Evolutionary conservation across 1,284 basidiomycete genomes (phyloP).

Genomic region (Boletus nobilissimus): DNA sequence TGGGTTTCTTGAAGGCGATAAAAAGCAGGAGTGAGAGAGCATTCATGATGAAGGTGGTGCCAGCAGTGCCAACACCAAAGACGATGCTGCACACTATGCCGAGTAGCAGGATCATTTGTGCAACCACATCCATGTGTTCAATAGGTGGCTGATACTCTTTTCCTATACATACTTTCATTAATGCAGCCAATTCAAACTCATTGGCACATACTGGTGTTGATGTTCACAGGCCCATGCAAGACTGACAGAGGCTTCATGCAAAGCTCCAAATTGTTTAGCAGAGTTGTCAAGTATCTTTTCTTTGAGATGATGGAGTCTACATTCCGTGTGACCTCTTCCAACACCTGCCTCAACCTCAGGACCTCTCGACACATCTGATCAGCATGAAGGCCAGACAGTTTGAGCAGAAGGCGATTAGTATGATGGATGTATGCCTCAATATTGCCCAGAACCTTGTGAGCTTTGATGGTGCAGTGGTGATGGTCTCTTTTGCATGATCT

Average conservation of each 20-base stretch:
- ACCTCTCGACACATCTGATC: not conserved
- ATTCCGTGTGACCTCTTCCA: not conserved
- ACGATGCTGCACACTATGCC: conserved; percentile 1
- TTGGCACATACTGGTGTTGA: not conserved
- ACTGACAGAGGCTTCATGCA: not conserved
- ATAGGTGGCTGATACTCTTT: not conserved
- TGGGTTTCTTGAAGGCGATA: not conserved
- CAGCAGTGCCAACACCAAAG: not conserved
- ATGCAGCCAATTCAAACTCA: not conserved
- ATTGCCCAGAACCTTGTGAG: not conserved
- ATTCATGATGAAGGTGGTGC: not conserved
- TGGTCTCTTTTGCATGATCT: not conserved
- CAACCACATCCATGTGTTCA: not conserved
- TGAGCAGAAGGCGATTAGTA: not conserved
- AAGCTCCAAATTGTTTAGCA: not conserved
- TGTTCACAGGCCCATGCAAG: not conserved
- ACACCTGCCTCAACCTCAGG: not conserved
- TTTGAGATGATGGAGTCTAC: not conserved
- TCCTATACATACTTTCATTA: not conserved
- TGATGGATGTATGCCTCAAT: not conserved
- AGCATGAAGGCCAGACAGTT: not conserved
- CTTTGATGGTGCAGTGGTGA: not conserved
- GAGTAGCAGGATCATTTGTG: not conserved
- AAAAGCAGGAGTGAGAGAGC: conserved; percentile 2
- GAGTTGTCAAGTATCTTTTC: not conserved